These are phyloP conservation scores for Zoysia japonica DNA, from an alignment of 176 grass and related monocot species.

Conservation along the genomic window DNA sequence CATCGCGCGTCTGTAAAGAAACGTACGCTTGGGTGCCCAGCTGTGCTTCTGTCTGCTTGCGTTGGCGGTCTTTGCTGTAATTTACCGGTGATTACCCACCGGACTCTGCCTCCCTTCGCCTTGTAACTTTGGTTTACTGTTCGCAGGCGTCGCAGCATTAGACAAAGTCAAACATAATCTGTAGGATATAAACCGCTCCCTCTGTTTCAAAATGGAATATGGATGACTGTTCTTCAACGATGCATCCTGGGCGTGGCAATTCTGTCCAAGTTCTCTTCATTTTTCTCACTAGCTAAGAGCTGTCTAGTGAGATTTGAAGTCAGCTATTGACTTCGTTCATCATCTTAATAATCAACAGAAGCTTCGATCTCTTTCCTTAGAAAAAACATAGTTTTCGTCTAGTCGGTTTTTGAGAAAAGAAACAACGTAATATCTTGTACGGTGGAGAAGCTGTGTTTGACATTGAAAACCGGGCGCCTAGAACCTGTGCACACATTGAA, in stretches of 20 bases:
- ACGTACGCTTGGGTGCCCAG: slow-evolving; percentile 23
- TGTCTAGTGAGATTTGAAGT: too few relatives aligned
- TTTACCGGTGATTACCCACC: neutral
- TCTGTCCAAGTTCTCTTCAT: neutral
- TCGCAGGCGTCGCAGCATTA: neutral
- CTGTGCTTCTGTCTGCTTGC: neutral
- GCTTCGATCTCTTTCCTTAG: neutral
- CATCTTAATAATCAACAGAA: neutral
- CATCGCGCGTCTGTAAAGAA: slow-evolving; percentile 50
- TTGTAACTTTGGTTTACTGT: neutral
- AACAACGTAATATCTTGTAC: neutral
- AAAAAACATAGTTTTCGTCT: neutral
- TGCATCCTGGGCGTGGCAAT: neutral
- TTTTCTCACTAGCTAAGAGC: neutral
- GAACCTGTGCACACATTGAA: neutral
- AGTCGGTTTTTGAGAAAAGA: neutral
- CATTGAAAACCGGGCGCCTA: slow-evolving; percentile 15
- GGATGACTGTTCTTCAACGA: neutral
- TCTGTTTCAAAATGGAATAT: neutral
- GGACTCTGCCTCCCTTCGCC: neutral
- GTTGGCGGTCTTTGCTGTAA: slow-evolving; percentile 3
- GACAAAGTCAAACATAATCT: slow-evolving; percentile 2
- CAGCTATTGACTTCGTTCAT: neutral
- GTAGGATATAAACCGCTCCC: neutral
- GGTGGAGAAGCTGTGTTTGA: neutral